A percentile compares a stretch with the other conserved stretches of the same genome.
These are phyloP conservation scores for Calvatia gigantea DNA, from an alignment of 768 basidiomycete species.

Conservation along the genomic window DNA sequence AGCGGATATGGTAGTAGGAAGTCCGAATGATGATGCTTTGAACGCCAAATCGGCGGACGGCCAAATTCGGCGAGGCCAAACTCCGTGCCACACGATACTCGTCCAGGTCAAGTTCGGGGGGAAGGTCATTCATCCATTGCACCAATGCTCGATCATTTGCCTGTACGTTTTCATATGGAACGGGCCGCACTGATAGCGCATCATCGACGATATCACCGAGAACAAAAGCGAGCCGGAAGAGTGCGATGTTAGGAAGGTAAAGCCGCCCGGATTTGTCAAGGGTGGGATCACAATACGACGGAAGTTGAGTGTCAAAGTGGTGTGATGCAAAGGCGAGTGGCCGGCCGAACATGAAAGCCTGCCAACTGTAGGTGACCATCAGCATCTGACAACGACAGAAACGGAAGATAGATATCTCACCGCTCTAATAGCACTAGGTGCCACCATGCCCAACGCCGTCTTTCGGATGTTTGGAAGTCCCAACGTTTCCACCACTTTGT, in stretches of 20 bases:
- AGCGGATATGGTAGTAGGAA: constrained; percentile 79
- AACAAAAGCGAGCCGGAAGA: constrained; percentile 74
- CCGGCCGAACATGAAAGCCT: constrained; percentile 83
- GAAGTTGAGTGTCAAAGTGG: constrained; percentile 81
- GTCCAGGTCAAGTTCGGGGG: constrained; percentile 70
- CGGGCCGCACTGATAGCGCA: constrained; percentile 76
- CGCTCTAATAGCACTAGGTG: constrained; percentile 79
- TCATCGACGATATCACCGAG: constrained; percentile 86
- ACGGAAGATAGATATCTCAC: constrained; percentile 32
- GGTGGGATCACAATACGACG: constrained; percentile 61
- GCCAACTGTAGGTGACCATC: constrained; percentile 53
- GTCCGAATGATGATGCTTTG: constrained; percentile 80
- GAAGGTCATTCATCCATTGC: constrained; percentile 77
- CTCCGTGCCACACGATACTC: constrained; percentile 72
- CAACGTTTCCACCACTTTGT: constrained; percentile 69
- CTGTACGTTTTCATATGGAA: constrained; percentile 69
- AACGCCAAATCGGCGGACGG: constrained; percentile 67
- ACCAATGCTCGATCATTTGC: constrained; percentile 68
- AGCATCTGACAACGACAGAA: constrained; percentile 10
- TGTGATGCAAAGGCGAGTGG: constrained; percentile 73
- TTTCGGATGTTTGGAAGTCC: constrained; percentile 54
- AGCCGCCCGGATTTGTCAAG: constrained; percentile 62
- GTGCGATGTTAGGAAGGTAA: constrained; percentile 70
- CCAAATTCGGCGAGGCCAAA: constrained; percentile 57
- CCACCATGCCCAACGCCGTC: constrained; percentile 90